Base-by-base conservation (phyloP, 2,329 filamentous ascomycete genomes). In the Magnaporthiopsis rhizophila region DNA sequence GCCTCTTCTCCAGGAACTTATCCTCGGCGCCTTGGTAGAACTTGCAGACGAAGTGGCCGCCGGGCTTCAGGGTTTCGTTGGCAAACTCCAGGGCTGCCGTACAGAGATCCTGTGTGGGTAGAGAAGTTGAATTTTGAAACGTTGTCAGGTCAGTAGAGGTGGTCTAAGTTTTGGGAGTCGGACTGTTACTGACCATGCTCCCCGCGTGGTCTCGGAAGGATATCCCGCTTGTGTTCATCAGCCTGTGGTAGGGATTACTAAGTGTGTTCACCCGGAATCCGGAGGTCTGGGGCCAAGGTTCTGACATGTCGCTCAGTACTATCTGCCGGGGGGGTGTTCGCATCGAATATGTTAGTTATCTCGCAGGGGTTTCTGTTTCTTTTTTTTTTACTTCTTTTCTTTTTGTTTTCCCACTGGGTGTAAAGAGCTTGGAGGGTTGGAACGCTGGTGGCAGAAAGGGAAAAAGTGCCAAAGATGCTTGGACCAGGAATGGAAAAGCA, bases 281-380 rank as follows among this genome's bases (percentile, higher is more conserved):
- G 72, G 83, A 82, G 63, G 85, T 90, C 80, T 91, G 90, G 72
- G 87, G 83, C 92, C 92, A 97, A 89, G 95, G 93, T 83, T 84
- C 94, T 86, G 88, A 99, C 95, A 99, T 99, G 85, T 99, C 95
- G 86, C 92, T 97, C 74, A 99, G 81, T 74, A 99, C 91, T 73
- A 99, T 86, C 83, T 86, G 67, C 26, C 1, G 12, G 24, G 12
- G 24, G 45, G 30, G 32, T 66, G 21, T 15, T 11, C 11, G 7
- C 1, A 13, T 26, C 6, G 3, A 26, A 24, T 2, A 53, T 53
- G 45, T 53, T 24, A 53, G 21, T n/a, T n/a, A 53, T 24, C 8
- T 24, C n/a, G 15, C 45, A 1, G 21, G 45, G 5, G 18, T 6
- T 53, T 53, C 18, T 24, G n/a, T n/a, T 21, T 21, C 13, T 50